These are phyloP conservation scores for Lactifluus piperatus DNA, from an alignment of 768 basidiomycete species.

Conservation along the genomic window DNA sequence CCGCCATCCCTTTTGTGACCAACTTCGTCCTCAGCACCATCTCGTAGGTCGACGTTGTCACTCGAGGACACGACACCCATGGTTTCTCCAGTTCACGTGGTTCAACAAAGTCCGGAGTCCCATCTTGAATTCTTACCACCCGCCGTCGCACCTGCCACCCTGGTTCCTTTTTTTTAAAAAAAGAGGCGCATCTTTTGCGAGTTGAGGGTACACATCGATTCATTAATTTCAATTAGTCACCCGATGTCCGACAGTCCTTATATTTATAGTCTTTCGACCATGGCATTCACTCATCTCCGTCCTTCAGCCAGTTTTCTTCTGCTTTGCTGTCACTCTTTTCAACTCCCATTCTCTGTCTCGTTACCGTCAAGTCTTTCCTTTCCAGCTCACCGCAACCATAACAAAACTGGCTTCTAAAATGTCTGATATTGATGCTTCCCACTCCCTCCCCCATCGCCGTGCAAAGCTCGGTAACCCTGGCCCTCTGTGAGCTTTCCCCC, in stretches of 20 bases:
- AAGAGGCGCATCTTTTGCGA: too few species aligned
- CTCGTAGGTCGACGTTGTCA: too few species aligned
- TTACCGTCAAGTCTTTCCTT: not conserved
- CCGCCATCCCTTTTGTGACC: too few species aligned
- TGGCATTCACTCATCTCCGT: not conserved
- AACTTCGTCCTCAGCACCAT: too few species aligned
- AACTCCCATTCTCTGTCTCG: not conserved
- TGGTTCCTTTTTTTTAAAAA: too few species aligned
- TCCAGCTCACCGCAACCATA: not conserved
- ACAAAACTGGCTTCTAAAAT: constrained; percentile 11
- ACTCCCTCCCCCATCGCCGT: not conserved
- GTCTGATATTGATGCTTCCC: constrained; percentile 1
- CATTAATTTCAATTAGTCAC: not conserved
- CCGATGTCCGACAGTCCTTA: not conserved
- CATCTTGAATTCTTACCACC: too few species aligned
- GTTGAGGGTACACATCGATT: not conserved
- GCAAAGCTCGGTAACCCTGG: constrained; percentile 23
- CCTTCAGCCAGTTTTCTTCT: not conserved
- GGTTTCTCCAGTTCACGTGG: too few species aligned
- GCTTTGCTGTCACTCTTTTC: not conserved
- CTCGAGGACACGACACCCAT: too few species aligned
- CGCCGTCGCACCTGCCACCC: too few species aligned
- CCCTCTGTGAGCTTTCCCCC: constrained; percentile 37
- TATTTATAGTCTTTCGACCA: not conserved
- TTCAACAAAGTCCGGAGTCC: too few species aligned